These are phyloP conservation scores for Austroboletus olivaceoglutinosus DNA, from an alignment of 1,284 basidiomycete genomes.

Conservation along the genomic window DNA sequence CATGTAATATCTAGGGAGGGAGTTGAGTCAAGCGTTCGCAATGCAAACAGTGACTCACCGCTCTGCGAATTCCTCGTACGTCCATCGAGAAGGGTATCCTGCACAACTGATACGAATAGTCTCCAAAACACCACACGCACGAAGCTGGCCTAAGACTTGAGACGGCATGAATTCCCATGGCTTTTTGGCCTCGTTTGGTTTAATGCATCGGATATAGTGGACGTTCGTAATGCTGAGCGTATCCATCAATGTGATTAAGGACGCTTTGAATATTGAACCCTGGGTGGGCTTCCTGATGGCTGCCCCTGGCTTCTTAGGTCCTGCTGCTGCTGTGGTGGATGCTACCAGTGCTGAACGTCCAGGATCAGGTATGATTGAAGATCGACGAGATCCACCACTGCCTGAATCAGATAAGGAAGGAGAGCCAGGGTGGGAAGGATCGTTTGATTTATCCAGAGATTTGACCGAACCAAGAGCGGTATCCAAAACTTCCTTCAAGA, in stretches of 20 bases:
- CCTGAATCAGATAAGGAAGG: constrained; percentile 73
- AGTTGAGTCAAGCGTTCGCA: constrained; percentile 13
- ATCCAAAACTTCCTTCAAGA: constrained; percentile 94
- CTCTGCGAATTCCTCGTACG: constrained; percentile 98
- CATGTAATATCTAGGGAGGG: constrained; percentile 84
- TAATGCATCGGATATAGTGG: constrained; percentile 99
- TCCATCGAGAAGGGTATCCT: constrained; percentile 99
- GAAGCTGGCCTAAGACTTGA: constrained; percentile 92
- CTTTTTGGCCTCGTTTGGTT: constrained; percentile 95
- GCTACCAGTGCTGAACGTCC: constrained; percentile 73
- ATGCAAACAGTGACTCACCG: constrained; percentile 54
- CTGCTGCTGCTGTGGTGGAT: constrained; percentile 38
- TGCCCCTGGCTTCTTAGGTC: constrained; percentile 63
- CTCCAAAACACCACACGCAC: constrained; percentile 98
- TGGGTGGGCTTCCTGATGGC: constrained; percentile 89
- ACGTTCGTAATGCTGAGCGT: constrained; percentile 98
- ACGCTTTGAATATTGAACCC: constrained; percentile 98
- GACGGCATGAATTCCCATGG: constrained; percentile 98
- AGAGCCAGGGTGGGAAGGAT: constrained; percentile 59
- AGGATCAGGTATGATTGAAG: constrained; percentile 81
- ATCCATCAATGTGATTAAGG: constrained; percentile 93
- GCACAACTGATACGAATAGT: constrained; percentile 99
- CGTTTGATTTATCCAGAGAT: constrained; percentile 46
- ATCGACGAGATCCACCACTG: constrained; percentile 69
- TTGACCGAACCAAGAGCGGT: constrained; percentile 78